These are phyloP conservation scores for Stagonosporopsis cucurbitacearum DNA, from an alignment of 2,329 filamentous ascomycete species.

Conservation along the genomic window DNA sequence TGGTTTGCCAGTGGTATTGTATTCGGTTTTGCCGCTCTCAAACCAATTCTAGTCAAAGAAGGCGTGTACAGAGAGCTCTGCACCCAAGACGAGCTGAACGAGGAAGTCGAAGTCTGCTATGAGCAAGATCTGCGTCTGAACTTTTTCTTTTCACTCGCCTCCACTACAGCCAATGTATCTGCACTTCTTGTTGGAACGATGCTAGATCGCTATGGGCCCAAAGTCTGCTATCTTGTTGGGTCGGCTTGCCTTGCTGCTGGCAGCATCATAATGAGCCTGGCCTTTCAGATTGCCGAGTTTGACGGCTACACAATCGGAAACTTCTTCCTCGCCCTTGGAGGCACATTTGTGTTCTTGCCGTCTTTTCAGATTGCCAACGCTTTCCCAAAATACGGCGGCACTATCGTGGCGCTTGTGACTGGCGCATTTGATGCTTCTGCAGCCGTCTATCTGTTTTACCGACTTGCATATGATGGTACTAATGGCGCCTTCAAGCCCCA, in stretches of 20 bases:
- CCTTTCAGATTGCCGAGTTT: conserved; percentile 44
- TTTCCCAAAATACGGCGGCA: conserved; percentile 76
- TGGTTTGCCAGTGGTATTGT: conserved; percentile 51
- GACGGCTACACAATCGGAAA: conserved; percentile 71
- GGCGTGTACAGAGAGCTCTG: conserved; percentile 48
- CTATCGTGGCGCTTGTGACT: conserved; percentile 80
- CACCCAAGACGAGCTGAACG: conserved; percentile 43
- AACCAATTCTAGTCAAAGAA: conserved; percentile 49
- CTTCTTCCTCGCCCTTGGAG: conserved; percentile 76
- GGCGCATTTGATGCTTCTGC: conserved; percentile 85
- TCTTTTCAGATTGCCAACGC: conserved; percentile 86
- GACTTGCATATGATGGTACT: conserved; percentile 70
- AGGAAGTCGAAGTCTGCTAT: conserved; percentile 45
- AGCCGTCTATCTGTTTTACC: conserved; percentile 77
- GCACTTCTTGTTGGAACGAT: conserved; percentile 46
- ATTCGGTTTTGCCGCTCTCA: conserved; percentile 51
- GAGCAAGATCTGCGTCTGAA: conserved; percentile 50
- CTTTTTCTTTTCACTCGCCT: conserved; percentile 48
- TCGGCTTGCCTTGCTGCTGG: conserved; percentile 42
- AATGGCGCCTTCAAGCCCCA: conserved; percentile 65
- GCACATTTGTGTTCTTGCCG: conserved; percentile 81
- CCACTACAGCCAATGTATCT: conserved; percentile 49
- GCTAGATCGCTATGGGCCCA: conserved; percentile 48
- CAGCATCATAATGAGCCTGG: conserved; percentile 48
- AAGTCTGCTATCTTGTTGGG: conserved; percentile 41